A percentile compares a stretch with the other conserved stretches of the same genome.
Evolutionary conservation across 176 grass and related monocot species (phyloP).

Genomic region (Paspalum notatum): DNA sequence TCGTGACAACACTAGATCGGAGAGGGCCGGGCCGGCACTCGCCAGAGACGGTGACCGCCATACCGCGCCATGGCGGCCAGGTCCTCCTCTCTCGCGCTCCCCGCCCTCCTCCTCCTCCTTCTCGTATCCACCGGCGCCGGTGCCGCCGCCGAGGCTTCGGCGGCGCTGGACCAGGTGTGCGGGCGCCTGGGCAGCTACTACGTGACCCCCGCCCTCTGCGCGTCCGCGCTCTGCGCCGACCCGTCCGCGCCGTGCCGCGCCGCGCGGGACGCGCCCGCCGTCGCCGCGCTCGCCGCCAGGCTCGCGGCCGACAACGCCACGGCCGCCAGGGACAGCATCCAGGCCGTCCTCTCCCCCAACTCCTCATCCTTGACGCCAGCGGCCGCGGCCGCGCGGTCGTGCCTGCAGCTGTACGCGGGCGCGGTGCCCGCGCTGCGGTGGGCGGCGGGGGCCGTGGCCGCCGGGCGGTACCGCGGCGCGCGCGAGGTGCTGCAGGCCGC

Average conservation of each 20-base stretch:
- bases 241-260: constrained; percentile 16
- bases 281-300: constrained; percentile 45
- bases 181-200: constrained; percentile 47
- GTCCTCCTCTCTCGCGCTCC: not conserved
- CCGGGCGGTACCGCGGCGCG: constrained; percentile 35
- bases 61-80: not conserved
- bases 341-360: constrained; percentile 8
- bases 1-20: too few relatives aligned
- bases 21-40: too few relatives aligned
- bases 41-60: too few relatives aligned
- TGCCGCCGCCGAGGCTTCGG: not conserved
- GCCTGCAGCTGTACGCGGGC: constrained; percentile 52
- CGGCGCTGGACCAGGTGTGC: constrained; percentile 43
- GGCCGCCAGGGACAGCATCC: constrained; percentile 31
- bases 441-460: constrained; percentile 33
- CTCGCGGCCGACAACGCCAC: constrained; percentile 38
- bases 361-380: not conserved
- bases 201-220: constrained; percentile 44
- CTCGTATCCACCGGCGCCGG: not conserved
- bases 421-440: constrained; percentile 42
- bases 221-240: constrained; percentile 43
- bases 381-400: not conserved
- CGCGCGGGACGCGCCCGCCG: constrained; percentile 23
- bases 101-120: not conserved
- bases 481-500: constrained; percentile 38